Conservation (phyloP, 225 moss, liverwort and hornwort species). For the Thuidium tamariscinum region DNA sequence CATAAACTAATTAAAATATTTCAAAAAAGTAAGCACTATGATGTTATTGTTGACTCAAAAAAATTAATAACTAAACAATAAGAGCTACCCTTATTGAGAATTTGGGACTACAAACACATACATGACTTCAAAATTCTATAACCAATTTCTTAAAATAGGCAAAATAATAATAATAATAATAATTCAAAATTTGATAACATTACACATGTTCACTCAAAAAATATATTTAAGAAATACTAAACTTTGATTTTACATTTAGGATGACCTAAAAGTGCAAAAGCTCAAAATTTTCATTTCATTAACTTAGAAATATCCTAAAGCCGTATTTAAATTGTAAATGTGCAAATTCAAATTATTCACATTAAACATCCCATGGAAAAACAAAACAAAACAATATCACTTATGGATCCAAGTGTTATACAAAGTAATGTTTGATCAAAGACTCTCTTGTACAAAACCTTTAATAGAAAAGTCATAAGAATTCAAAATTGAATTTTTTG, state of each 20-base stretch:
- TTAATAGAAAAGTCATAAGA: too few relatives aligned
- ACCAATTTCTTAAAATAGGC: background rate
- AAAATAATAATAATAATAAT: background rate
- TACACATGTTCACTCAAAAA: background rate
- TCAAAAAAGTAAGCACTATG: background rate
- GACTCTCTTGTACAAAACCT: too few relatives aligned
- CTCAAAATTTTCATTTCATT: too few relatives aligned
- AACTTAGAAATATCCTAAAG: too few relatives aligned
- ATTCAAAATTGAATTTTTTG: too few relatives aligned
- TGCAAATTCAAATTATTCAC: too few relatives aligned
- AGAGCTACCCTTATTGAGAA: accelerated
- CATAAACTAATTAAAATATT: background rate
- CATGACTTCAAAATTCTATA: background rate
- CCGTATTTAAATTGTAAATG: too few relatives aligned
- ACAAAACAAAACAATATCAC: too few relatives aligned
- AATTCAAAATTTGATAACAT: background rate
- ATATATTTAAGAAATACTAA: too few relatives aligned
- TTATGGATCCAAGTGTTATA: too few relatives aligned
- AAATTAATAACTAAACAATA: background rate
- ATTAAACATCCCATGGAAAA: too few relatives aligned
- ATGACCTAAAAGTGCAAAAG: background rate
- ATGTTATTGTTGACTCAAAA: background rate
- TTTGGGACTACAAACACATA: background rate
- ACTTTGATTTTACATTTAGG: background rate
- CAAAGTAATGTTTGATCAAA: too few relatives aligned